Base-by-base conservation (phyloP, 257 asterid species). In the Solanum sparsipilum region DNA sequence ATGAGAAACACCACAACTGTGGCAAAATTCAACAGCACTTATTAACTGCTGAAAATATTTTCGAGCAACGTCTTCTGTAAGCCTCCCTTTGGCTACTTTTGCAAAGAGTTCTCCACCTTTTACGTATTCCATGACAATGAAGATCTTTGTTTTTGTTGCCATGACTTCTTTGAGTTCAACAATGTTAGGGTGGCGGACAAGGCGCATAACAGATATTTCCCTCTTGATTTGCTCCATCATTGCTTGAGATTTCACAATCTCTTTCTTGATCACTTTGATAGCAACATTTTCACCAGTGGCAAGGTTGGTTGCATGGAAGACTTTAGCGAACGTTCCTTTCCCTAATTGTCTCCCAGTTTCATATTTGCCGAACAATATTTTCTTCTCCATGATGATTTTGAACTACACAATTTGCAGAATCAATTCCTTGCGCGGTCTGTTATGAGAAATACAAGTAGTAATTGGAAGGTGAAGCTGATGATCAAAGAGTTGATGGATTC, bases 121-220 rank as follows among this genome's bases (percentile, higher is more conserved):
- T 3, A 91, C 93, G 29, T 85, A 88, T 68, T 92, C 93, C 92
- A 92, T 92, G 35, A 92, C 92, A 44, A 92, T 10, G 91, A 39
- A 92, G 65, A 92, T 92, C 39, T 91, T 92, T 7, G 93, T 83
- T 27, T 87, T 88, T 1, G 94, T 91, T 15, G 94, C 93, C 93
- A 91, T 85, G 52, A 92, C 93, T 87, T 92, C 94, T 76, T 88
- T 91, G 46, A 92, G 90, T 86, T 91, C 91, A 10, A 90, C 91
- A 39, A 92, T 70, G 89, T 92, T 90, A 7, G 92, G 94, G 60
- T 92, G 94, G 82, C 93, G 92, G 7, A 92, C 94, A 15, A 89
- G 90, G 63, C 94, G 92, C 93, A 91, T 92, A 70, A 92, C 89
- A 2, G 94, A 88, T 76, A 92, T 92, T 63, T 92, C 94, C 3